Evolutionary conservation across 2,329 filamentous ascomycete species (phyloP).

Genomic region (Botrytis pseudocinerea): DNA sequence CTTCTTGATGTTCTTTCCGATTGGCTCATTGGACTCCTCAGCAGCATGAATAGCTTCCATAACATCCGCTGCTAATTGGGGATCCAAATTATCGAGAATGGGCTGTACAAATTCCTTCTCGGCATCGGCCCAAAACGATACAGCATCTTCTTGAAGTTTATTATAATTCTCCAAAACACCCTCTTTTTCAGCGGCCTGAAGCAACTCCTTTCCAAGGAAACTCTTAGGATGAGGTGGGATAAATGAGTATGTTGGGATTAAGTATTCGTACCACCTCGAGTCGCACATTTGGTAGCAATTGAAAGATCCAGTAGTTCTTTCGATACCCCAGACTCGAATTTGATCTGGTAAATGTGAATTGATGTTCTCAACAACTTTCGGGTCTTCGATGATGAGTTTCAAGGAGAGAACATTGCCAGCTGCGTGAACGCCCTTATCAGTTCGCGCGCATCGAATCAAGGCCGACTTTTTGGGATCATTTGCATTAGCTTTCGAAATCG

Average conservation of each 20-base stretch:
- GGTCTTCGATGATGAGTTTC: constrained; percentile 93
- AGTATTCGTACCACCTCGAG: constrained; percentile 94
- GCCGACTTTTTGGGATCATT: constrained; percentile 96
- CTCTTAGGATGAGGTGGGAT: constrained; percentile 89
- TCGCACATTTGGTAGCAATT: constrained; percentile 95
- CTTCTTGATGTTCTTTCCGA: constrained; percentile 17
- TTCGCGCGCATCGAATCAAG: constrained; percentile 88
- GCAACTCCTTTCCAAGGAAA: constrained; percentile 79
- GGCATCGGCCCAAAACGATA: constrained; percentile 77
- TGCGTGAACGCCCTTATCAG: constrained; percentile 96
- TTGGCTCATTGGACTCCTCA: constrained; percentile 31
- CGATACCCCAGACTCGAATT: constrained; percentile 93
- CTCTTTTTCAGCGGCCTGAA: constrained; percentile 73
- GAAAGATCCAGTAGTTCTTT: constrained; percentile 85
- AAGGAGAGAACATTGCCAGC: constrained; percentile 93
- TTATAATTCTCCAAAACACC: constrained; percentile 69
- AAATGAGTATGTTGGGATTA: constrained; percentile 91
- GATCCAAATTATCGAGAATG: constrained; percentile 61
- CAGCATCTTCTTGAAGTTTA: constrained; percentile 72
- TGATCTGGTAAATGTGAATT: constrained; percentile 82
- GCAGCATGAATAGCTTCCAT: constrained; percentile 58
- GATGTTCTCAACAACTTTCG: constrained; percentile 85
- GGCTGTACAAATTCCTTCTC: constrained; percentile 80
- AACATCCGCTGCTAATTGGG: constrained; percentile 63
- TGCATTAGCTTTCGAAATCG: constrained; percentile 95